Base-by-base conservation (phyloP, 164 flowering plant species). In the Chimonanthus salicifolius region DNA sequence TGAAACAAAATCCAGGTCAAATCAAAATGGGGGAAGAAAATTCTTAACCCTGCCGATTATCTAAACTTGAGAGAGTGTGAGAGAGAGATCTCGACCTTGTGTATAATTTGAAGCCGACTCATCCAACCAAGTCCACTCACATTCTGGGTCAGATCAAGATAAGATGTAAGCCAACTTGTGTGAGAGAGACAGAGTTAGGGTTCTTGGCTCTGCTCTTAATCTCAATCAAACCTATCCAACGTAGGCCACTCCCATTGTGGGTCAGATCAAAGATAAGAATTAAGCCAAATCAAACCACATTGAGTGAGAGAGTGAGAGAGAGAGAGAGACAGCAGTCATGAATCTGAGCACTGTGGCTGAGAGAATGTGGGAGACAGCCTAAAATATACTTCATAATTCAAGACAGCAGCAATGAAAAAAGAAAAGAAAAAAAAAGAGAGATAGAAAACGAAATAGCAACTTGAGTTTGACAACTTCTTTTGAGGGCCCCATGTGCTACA, bases 401-500 rank as follows among this genome's bases (percentile, higher is more conserved):
- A 51, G 10, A 51, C 13, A 7, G 7, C 7, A 51, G 13, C 13
- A 13, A 51, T 51, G 7, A 51, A 7, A 13, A 51, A 7, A n/a
- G n/a, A 7, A 51, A 1, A 54, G 60, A 54, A 10, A 54, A 54
- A 11, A 11, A 54, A 54, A 68, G 70, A 6, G 47, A 49, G 13
- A 68, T 9, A 49, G n/a, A 20, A 68, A 68, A 68, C 15, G 18
- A 68, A 48, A 7, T 68, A 6, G 47, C 54, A 68, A 74, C 1
- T 16, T 64, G 81, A 84, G 79, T 83, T 86, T 80, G 84, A 86
- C 79, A 74, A 80, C 84, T 58, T 81, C 85, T 78, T 81, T 83
- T 79, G 62, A 67, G 81, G 77, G 62, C 76, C 74, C 58, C 62
- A 69, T 68, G 81, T 78, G 82, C 84, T 84, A n/a, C 68, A 68